These are phyloP conservation scores for Linnemannia exigua DNA, from an alignment of 192 early-diverging fungal species.

Conservation along the genomic window DNA sequence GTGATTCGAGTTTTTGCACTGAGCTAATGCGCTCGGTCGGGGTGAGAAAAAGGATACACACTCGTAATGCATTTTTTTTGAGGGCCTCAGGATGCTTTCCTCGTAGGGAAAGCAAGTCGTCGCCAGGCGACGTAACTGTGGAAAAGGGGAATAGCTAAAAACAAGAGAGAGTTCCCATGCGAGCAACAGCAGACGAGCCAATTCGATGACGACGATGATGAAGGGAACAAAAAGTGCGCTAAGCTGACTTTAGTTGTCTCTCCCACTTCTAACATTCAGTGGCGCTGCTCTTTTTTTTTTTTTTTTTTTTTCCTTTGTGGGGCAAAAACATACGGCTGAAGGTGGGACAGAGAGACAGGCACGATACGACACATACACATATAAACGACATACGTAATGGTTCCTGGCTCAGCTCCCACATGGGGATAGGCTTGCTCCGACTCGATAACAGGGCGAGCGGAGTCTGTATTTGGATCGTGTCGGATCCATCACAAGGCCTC, in stretches of 20 bases:
- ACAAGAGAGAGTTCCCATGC: background rate
- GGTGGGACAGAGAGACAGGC: background rate
- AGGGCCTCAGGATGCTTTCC: background rate
- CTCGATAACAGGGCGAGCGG: background rate
- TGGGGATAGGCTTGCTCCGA: background rate
- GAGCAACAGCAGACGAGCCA: no score
- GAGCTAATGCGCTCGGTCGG: background rate
- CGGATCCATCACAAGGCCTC: background rate
- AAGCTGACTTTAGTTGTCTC: background rate
- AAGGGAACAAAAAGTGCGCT: background rate
- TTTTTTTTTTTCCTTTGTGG: background rate
- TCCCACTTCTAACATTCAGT: background rate
- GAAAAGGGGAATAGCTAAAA: background rate
- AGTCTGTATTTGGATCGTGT: background rate
- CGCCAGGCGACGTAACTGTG: background rate
- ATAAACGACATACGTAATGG: background rate
- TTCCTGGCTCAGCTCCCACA: background rate
- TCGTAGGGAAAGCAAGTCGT: background rate
- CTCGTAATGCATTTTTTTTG: background rate
- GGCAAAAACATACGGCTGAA: background rate
- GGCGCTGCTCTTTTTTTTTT: background rate
- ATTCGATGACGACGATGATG: background rate
- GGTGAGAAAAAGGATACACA: background rate
- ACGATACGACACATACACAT: background rate
- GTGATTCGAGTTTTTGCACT: background rate